A percentile compares a stretch with the other conserved stretches of the same genome.
These are phyloP conservation scores for Nitzschia sp. DNA, from an alignment of 108 stramenopile species.

Conservation along the genomic window DNA sequence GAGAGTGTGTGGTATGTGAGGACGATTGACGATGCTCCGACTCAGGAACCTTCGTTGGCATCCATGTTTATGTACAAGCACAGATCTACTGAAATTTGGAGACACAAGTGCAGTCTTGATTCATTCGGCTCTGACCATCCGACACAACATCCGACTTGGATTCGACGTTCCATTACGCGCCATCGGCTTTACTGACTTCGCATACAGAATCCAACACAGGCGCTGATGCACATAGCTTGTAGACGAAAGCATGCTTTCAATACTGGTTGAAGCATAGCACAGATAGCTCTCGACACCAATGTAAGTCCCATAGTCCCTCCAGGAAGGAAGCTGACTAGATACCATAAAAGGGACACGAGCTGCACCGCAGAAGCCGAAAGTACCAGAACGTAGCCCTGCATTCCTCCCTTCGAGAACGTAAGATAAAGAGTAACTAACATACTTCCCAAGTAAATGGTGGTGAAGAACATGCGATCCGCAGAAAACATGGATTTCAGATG, in stretches of 20 bases:
- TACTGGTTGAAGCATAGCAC: conserved; percentile 73
- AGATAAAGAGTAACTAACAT: conserved; percentile 82
- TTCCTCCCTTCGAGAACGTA: conserved; percentile 77
- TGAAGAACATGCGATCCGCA: conserved; percentile 79
- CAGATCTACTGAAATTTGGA: too few relatives aligned
- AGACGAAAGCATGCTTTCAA: conserved; percentile 61
- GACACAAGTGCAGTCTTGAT: too few relatives aligned
- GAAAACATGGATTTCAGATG: conserved; percentile 75
- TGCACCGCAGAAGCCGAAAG: conserved; percentile 68
- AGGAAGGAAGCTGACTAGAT: conserved; percentile 88
- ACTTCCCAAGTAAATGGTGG: conserved; percentile 70
- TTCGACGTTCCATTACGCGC: too few relatives aligned
- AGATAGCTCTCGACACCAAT: conserved; percentile 64
- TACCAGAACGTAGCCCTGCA: conserved; percentile 76
- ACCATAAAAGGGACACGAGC: conserved; percentile 81
- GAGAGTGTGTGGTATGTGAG: too few relatives aligned
- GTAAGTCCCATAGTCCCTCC: conserved; percentile 83
- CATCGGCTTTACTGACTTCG: too few relatives aligned
- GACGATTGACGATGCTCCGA: too few relatives aligned
- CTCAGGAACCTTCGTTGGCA: too few relatives aligned
- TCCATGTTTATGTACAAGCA: too few relatives aligned
- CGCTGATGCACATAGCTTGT: conserved; percentile 50
- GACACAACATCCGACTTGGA: too few relatives aligned
- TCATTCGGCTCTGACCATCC: too few relatives aligned
- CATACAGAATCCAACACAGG: conserved; percentile 22